Conservation (phyloP, 345 rosid genomes). For the Boechera retrofracta region DNA sequence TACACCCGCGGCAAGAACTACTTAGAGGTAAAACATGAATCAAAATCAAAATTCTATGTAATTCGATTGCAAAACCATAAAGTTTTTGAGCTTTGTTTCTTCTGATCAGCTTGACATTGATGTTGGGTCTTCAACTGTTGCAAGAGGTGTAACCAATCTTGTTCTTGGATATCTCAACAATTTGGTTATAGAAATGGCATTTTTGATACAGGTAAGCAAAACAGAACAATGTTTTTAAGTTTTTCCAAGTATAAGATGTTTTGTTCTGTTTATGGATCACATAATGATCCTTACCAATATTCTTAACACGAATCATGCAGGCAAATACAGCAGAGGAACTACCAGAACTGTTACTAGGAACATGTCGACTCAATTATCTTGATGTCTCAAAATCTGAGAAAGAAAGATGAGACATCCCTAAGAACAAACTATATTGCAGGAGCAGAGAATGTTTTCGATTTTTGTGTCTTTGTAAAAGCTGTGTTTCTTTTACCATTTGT, state of each 20-base stretch:
- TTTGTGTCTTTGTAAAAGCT: constrained; percentile 18
- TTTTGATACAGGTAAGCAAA: constrained; percentile 72
- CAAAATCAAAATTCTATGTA: not conserved
- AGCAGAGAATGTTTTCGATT: constrained; percentile 21
- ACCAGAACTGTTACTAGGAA: constrained; percentile 84
- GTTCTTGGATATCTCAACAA: constrained; percentile 85
- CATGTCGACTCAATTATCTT: constrained; percentile 75
- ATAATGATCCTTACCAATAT: not conserved
- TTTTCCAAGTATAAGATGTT: not conserved
- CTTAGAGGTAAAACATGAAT: constrained; percentile 66
- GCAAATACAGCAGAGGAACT: constrained; percentile 87
- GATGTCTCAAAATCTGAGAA: constrained; percentile 65
- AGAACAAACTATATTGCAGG: constrained; percentile 15
- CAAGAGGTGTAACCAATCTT: constrained; percentile 81
- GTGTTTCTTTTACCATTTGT: constrained; percentile 16
- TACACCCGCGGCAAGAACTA: constrained; percentile 79
- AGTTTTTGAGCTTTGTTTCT: constrained; percentile 9
- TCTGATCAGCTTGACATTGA: constrained; percentile 69
- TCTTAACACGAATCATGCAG: constrained; percentile 42
- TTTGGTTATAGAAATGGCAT: constrained; percentile 91
- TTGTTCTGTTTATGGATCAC: not conserved
- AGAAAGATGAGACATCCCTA: constrained; percentile 41
- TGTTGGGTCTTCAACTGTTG: constrained; percentile 91
- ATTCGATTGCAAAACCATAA: not conserved
- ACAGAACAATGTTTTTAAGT: not conserved